Percentiles rank a stretch among this genome's conserved stretches.
These are phyloP conservation scores for Kwoniella shandongensis DNA, from an alignment of 768 basidiomycete species.

Conservation along the genomic window DNA sequence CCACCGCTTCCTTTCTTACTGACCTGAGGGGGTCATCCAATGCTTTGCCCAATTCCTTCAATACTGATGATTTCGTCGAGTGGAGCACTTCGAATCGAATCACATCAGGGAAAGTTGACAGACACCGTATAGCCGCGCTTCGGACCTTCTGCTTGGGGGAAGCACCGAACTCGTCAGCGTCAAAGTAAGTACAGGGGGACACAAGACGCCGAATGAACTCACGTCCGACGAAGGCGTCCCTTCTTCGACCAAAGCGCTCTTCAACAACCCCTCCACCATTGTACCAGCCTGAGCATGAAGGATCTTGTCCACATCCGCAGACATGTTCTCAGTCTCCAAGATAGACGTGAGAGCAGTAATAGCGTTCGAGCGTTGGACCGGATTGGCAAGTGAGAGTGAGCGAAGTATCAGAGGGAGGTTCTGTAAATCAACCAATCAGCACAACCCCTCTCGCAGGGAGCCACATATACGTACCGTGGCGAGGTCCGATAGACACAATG, in stretches of 20 bases:
- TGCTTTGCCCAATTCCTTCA: constrained; percentile 70
- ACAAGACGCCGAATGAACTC: constrained; percentile 9
- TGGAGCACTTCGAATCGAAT: constrained; percentile 83
- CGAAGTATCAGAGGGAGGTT: constrained; percentile 84
- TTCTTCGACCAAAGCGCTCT: constrained; percentile 55
- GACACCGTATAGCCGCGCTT: constrained; percentile 68
- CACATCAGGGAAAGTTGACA: constrained; percentile 69
- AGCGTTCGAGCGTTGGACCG: constrained; percentile 71
- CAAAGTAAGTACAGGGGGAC: background rate
- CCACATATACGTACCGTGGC: constrained; percentile 53
- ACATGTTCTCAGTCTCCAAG: constrained; percentile 60
- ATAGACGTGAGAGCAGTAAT: constrained; percentile 75
- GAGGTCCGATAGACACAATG: constrained; percentile 70
- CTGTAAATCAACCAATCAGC: constrained; percentile 55
- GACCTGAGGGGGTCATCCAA: constrained; percentile 85
- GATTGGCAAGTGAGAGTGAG: constrained; percentile 74
- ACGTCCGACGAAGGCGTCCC: constrained; percentile 30
- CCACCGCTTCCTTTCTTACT: constrained; percentile 85
- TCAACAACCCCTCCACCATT: constrained; percentile 70
- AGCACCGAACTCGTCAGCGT: background rate
- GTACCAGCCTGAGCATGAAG: constrained; percentile 70
- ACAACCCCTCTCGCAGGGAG: background rate
- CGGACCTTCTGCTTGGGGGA: constrained; percentile 67
- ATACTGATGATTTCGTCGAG: constrained; percentile 69
- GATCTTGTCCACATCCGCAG: constrained; percentile 43